These are phyloP conservation scores for Penicillium maclennaniae DNA, from an alignment of 495 filamentous ascomycete species.

Conservation along the genomic window DNA sequence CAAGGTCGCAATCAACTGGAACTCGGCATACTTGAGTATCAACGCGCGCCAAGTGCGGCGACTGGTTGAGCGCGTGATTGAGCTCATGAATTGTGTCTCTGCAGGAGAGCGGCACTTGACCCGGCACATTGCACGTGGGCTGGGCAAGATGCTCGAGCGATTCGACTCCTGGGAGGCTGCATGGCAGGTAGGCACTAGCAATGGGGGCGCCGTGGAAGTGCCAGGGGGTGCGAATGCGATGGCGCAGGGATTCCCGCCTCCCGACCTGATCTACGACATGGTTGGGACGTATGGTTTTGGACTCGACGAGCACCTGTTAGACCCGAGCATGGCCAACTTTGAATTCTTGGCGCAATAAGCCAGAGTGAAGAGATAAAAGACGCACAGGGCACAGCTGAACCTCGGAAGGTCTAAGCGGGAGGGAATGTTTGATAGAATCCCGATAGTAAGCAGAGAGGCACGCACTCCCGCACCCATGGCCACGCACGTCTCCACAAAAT, in stretches of 20 bases:
- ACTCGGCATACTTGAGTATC: slow-evolving; percentile 45
- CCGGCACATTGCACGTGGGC: slow-evolving; percentile 49
- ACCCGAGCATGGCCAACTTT: slow-evolving; percentile 47
- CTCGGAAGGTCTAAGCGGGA: background rate
- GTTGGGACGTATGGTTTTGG: slow-evolving; percentile 49
- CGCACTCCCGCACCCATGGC: slow-evolving; percentile 7
- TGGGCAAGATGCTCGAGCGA: slow-evolving; percentile 50
- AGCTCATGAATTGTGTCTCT: slow-evolving; percentile 49
- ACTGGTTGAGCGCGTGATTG: slow-evolving; percentile 47
- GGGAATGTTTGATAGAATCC: slow-evolving; percentile 18
- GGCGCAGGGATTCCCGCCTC: slow-evolving; percentile 47
- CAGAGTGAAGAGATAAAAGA: background rate
- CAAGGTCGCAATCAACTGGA: slow-evolving; percentile 55
- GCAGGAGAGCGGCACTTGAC: slow-evolving; percentile 52
- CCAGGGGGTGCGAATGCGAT: slow-evolving; percentile 45
- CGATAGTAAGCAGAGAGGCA: slow-evolving; percentile 8
- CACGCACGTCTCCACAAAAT: slow-evolving; percentile 20
- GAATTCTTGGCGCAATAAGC: slow-evolving; percentile 40
- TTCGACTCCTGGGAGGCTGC: slow-evolving; percentile 44
- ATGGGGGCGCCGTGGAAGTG: slow-evolving; percentile 20
- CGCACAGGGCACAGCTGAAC: background rate
- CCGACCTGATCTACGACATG: slow-evolving; percentile 48
- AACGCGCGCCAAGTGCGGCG: slow-evolving; percentile 43
- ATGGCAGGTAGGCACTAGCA: slow-evolving; percentile 25
- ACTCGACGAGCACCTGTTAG: slow-evolving; percentile 44